These are phyloP conservation scores for Candida pini DNA, from an alignment of 805 yeast genomes.

Conservation along the genomic window DNA sequence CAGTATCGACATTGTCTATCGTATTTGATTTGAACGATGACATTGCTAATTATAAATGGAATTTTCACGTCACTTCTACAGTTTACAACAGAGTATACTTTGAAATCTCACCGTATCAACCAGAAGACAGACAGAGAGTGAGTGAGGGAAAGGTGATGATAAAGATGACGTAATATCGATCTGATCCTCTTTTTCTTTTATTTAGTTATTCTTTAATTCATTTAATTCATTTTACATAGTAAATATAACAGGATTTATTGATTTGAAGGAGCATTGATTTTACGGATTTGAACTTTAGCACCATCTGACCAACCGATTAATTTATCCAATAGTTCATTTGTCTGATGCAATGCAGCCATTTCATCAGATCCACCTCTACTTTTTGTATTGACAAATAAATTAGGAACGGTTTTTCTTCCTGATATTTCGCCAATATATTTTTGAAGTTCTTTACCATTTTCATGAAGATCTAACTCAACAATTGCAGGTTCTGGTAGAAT, in stretches of 20 bases:
- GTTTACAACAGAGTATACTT: not conserved
- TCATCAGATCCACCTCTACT: conserved; percentile 92
- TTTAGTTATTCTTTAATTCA: too few relatives aligned
- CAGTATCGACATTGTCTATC: conserved; percentile 16
- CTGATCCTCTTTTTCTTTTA: too few relatives aligned
- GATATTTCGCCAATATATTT: conserved; percentile 59
- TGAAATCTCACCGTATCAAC: not conserved
- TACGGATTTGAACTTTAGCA: conserved; percentile 41
- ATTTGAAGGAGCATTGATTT: conserved; percentile 55
- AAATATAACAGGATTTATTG: too few relatives aligned
- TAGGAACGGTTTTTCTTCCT: conserved; percentile 88
- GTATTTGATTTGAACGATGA: conserved; percentile 15
- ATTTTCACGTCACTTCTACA: not conserved
- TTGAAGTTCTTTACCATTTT: conserved; percentile 72
- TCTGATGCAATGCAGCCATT: conserved; percentile 53
- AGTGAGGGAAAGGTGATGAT: too few relatives aligned
- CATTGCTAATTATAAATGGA: not conserved
- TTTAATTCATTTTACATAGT: too few relatives aligned
- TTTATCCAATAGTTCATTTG: conserved; percentile 44
- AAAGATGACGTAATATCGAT: too few relatives aligned
- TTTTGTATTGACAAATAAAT: conserved; percentile 65
- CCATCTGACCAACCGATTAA: conserved; percentile 66
- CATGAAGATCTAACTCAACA: conserved; percentile 80
- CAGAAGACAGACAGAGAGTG: not conserved
- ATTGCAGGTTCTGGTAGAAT: conserved; percentile 67